Evolutionary conservation across 1,284 basidiomycete species (phyloP).

Genomic region (Mycena citricolor): DNA sequence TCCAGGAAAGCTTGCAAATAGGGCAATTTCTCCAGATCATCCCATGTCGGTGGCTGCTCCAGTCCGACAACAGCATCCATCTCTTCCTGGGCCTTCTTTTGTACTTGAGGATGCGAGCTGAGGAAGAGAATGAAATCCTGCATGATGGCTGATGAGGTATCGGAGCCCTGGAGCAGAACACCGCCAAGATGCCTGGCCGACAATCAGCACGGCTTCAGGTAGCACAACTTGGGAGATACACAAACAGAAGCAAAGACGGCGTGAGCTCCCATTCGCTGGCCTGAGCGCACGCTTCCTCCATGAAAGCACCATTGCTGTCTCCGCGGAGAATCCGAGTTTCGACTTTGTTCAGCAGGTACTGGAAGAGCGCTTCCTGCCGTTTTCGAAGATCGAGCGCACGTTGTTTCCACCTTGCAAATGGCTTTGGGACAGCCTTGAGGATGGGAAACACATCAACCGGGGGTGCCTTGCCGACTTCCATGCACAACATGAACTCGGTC

Average conservation of each 20-base stretch:
- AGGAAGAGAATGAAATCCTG: constrained; percentile 21
- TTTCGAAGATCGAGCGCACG: constrained; percentile 20
- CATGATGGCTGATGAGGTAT: constrained; percentile 22
- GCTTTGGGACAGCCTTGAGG: constrained; percentile 29
- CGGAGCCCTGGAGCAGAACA: constrained; percentile 23
- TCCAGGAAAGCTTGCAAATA: constrained; percentile 32
- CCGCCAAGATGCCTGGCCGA: constrained; percentile 24
- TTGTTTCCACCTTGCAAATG: constrained; percentile 30
- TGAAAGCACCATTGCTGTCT: constrained; percentile 24
- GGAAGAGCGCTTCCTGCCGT: constrained; percentile 28
- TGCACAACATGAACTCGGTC: constrained; percentile 16
- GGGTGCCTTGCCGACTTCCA: constrained; percentile 28
- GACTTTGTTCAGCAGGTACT: constrained; percentile 24
- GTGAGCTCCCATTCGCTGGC: constrained; percentile 17
- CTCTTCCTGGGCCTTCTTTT: no score
- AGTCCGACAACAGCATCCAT: constrained; percentile 30
- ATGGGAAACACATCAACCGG: constrained; percentile 33
- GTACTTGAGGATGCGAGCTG: constrained; percentile 26
- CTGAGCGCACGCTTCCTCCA: constrained; percentile 24
- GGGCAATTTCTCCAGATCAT: constrained; percentile 30
- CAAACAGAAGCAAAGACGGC: constrained; percentile 8
- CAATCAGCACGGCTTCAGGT: background rate
- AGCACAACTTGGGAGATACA: background rate
- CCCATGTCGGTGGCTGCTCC: constrained; percentile 25
- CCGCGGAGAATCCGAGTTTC: constrained; percentile 24